These are phyloP conservation scores for Rhodotorula glutinis DNA, from an alignment of 1,284 basidiomycete genomes.

Conservation along the genomic window DNA sequence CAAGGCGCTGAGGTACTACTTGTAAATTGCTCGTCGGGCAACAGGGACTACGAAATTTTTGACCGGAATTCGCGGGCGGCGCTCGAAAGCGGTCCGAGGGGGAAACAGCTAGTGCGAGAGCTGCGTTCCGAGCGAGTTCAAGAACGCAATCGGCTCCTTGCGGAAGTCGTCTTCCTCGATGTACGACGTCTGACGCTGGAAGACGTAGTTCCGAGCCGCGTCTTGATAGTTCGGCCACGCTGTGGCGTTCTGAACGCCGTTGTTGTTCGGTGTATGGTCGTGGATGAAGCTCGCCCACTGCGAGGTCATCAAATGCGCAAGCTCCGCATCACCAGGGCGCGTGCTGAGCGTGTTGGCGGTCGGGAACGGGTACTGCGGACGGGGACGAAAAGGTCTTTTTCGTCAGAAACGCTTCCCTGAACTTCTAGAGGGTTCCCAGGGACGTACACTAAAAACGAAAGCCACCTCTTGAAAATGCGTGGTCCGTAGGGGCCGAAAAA, in stretches of 20 bases:
- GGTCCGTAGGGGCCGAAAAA: background rate
- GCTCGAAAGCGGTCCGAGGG: too few relatives aligned
- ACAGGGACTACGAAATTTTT: too few relatives aligned
- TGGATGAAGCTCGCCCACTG: constrained; percentile 43
- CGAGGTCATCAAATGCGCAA: constrained; percentile 40
- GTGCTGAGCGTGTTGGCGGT: constrained; percentile 41
- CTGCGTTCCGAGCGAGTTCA: constrained; percentile 22
- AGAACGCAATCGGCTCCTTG: constrained; percentile 24
- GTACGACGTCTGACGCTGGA: constrained; percentile 10
- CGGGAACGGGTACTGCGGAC: constrained; percentile 23
- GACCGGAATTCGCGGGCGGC: too few relatives aligned
- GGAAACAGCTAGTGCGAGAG: background rate
- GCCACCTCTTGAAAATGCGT: constrained; percentile 39
- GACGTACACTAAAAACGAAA: constrained; percentile 39
- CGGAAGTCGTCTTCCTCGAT: constrained; percentile 27
- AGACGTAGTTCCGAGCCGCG: constrained; percentile 10
- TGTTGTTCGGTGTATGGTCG: constrained; percentile 39
- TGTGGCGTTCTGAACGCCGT: constrained; percentile 12
- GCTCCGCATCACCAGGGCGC: constrained; percentile 29
- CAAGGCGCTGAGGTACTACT: too few relatives aligned
- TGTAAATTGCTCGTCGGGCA: too few relatives aligned
- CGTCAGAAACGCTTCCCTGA: background rate
- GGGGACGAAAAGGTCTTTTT: background rate
- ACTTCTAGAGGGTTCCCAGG: too few relatives aligned
- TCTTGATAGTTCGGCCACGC: constrained; percentile 39